A percentile compares a stretch with the other conserved stretches of the same genome.
Conservation (phyloP, 192 early-diverging fungal genomes). For the Backusella morwellensis region DNA sequence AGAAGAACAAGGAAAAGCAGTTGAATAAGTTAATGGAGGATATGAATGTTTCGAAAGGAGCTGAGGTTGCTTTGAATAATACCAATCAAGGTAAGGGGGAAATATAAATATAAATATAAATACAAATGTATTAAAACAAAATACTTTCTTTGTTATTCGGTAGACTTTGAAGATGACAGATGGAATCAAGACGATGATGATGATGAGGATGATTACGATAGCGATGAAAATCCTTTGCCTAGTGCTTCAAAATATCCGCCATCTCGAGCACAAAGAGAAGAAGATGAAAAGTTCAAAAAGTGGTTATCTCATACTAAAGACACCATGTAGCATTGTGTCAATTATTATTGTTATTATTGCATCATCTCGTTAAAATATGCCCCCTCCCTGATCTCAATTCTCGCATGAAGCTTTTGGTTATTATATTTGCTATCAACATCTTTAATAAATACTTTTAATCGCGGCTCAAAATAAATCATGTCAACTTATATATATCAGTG, state of each 20-base stretch:
- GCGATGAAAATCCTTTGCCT: conserved; percentile 23
- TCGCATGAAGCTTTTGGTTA: no score
- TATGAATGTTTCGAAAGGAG: conserved; percentile 68
- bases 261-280: conserved; percentile 13
- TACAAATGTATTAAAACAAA: background rate
- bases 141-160: background rate
- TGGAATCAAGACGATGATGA: conserved; percentile 44
- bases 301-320: conserved; percentile 33
- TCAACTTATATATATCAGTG: no score
- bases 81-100: conserved; percentile 16
- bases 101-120: no score
- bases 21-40: conserved; percentile 85
- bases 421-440: no score
- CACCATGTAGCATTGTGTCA: background rate
- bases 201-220: conserved; percentile 31
- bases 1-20: conserved; percentile 59
- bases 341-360: no score
- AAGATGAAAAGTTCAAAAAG: conserved; percentile 33
- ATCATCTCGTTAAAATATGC: no score
- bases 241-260: conserved; percentile 31
- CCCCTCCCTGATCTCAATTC: no score
- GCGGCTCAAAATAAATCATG: no score
- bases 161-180: conserved; percentile 27
- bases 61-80: conserved; percentile 39
- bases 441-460: no score